These are phyloP conservation scores for Neocucurbitaria cava DNA, from an alignment of 2,329 filamentous ascomycete genomes.

Conservation along the genomic window DNA sequence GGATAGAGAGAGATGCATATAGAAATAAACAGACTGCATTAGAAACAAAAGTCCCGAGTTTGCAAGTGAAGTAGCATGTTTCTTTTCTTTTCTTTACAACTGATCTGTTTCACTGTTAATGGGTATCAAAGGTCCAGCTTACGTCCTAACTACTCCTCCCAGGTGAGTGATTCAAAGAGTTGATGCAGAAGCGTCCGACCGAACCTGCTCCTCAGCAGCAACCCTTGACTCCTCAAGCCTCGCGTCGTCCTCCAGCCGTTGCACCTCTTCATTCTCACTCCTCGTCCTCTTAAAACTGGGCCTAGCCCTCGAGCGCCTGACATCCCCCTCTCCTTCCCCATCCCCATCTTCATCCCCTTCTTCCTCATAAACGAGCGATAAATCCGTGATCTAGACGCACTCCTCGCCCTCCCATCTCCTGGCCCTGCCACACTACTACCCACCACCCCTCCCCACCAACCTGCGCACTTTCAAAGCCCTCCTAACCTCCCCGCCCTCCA, in stretches of 20 bases:
- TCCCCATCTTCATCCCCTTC: not conserved
- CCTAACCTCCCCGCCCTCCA: constrained; percentile 23
- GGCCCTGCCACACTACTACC: not conserved
- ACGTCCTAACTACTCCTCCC: not conserved
- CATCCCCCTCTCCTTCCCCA: not conserved
- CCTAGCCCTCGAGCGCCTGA: constrained; percentile 19
- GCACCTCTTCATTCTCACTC: constrained; percentile 19
- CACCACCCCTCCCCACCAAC: not conserved
- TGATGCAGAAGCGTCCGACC: not conserved
- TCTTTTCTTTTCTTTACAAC: no score
- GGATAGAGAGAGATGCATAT: constrained; percentile 4
- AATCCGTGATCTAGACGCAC: constrained; percentile 2
- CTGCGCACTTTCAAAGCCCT: constrained; percentile 29
- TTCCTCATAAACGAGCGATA: constrained; percentile 19
- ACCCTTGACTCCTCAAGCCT: constrained; percentile 6
- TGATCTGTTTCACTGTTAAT: not conserved
- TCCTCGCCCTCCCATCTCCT: not conserved
- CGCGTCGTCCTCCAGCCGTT: constrained; percentile 12
- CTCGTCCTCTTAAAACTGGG: constrained; percentile 15
- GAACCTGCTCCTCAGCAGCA: constrained; percentile 11
- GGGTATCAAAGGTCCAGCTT: not conserved
- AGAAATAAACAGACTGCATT: constrained; percentile 16
- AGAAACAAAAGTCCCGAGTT: not conserved
- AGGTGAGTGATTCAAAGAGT: not conserved
- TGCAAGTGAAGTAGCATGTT: not conserved